These are phyloP conservation scores for Clonostachys sp. DNA, from an alignment of 2,329 filamentous ascomycete genomes.

Conservation along the genomic window DNA sequence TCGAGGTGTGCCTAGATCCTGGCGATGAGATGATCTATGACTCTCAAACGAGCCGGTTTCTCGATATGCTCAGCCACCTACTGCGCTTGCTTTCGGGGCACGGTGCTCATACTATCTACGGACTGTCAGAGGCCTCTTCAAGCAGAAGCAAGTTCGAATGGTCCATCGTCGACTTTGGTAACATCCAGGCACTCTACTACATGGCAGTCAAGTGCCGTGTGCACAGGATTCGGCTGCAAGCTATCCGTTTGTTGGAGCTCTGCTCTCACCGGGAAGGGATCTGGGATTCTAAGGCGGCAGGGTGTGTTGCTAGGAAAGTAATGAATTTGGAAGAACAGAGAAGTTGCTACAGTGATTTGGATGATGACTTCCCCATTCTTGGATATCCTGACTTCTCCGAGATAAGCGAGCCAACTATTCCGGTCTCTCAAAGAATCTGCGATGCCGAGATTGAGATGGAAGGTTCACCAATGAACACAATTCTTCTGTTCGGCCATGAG, in stretches of 20 bases:
- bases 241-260: conserved; percentile 20
- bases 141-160: background rate
- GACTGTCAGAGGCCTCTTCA: conserved; percentile 1
- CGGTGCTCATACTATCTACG: too few species aligned
- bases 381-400: background rate
- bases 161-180: conserved; percentile 34
- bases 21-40: conserved; percentile 30
- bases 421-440: too few species aligned
- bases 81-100: conserved; percentile 1
- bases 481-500: too few species aligned
- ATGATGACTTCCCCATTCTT: background rate
- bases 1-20: conserved; percentile 20
- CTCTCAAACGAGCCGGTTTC: conserved; percentile 20
- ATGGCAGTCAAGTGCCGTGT: conserved; percentile 40
- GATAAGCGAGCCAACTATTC: too few species aligned
- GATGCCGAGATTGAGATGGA: too few species aligned
- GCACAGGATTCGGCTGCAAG: conserved; percentile 29
- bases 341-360: background rate
- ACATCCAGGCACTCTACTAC: conserved; percentile 38
- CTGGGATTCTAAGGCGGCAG: conserved; percentile 28
- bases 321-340: conserved; percentile 28
- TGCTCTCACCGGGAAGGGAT: conserved; percentile 29
- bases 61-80: conserved; percentile 18
- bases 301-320: conserved; percentile 24
- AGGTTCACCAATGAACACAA: too few species aligned